Evolutionary conservation across 768 basidiomycete genomes (phyloP).

Genomic region (Xerocomellus intermedius): DNA sequence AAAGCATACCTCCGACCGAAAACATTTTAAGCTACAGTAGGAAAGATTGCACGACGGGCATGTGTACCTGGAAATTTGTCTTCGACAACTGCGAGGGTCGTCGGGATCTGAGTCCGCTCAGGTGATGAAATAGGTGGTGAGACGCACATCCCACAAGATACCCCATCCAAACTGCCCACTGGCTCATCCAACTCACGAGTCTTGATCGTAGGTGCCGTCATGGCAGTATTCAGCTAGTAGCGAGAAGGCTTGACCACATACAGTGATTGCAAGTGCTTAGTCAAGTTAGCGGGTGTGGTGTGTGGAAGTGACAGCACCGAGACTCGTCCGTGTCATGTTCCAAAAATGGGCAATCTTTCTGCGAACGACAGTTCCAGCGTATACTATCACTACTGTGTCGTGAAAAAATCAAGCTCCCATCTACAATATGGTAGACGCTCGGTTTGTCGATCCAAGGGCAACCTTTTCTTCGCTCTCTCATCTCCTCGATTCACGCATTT

Average conservation of each 20-base stretch:
- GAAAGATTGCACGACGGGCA: constrained; percentile 79
- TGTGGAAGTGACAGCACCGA: neutral
- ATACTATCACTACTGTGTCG: no score
- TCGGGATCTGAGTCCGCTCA: neutral
- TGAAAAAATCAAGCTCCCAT: neutral
- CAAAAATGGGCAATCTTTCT: neutral
- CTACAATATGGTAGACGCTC: constrained; percentile 43
- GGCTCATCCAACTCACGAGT: constrained; percentile 14
- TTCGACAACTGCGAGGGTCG: constrained; percentile 53
- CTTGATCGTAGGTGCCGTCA: constrained; percentile 17
- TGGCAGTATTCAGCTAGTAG: neutral
- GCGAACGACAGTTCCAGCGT: neutral
- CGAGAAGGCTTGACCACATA: neutral
- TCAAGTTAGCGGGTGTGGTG: no score
- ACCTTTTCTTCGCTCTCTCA: constrained; percentile 66
- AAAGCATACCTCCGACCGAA: constrained; percentile 62
- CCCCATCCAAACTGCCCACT: neutral
- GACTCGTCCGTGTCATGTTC: neutral
- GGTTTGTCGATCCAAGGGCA: constrained; percentile 46
- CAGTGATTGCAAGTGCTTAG: neutral
- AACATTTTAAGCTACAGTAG: constrained; percentile 81
- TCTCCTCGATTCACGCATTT: constrained; percentile 78
- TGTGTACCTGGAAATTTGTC: constrained; percentile 76
- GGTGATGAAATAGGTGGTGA: neutral
- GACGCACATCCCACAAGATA: constrained; percentile 48